Conservation (phyloP, 192 early-diverging fungal species). For the Coemansia sp. region DNA sequence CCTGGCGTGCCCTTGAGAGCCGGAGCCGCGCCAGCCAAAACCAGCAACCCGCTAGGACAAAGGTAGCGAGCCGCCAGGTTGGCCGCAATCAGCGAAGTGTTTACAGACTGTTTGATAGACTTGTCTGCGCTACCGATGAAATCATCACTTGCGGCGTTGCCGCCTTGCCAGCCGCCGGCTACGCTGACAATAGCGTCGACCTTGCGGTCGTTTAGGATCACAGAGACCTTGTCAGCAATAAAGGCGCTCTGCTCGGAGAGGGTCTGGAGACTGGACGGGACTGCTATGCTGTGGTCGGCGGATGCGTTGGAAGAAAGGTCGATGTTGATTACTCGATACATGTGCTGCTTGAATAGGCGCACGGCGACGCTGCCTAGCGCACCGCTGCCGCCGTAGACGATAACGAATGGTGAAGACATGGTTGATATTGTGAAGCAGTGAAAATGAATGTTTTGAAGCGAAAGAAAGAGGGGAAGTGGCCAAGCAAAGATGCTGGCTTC, state of each 20-base stretch:
- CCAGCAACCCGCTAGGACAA: constrained; percentile 68
- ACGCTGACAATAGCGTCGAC: constrained; percentile 86
- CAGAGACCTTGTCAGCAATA: constrained; percentile 49
- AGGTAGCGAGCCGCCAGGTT: constrained; percentile 73
- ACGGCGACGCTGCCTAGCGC: constrained; percentile 82
- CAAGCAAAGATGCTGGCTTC: background rate
- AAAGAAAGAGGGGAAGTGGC: background rate
- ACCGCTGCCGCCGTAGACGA: constrained; percentile 91
- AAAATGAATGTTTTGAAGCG: background rate
- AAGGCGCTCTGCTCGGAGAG: constrained; percentile 64
- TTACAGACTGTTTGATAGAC: constrained; percentile 81
- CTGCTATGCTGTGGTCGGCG: constrained; percentile 70
- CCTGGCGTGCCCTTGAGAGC: constrained; percentile 73
- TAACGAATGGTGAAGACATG: constrained; percentile 58
- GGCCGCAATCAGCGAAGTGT: constrained; percentile 82
- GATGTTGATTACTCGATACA: constrained; percentile 77
- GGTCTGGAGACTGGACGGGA: constrained; percentile 37
- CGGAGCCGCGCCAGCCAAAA: constrained; percentile 76
- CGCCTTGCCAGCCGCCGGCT: constrained; percentile 96
- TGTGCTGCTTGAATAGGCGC: constrained; percentile 64
- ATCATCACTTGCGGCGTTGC: constrained; percentile 71
- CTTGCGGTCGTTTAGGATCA: constrained; percentile 46
- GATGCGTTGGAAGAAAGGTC: constrained; percentile 73
- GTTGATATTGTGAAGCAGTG: background rate
- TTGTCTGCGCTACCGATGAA: constrained; percentile 68